Evolutionary conservation across 805 yeast genomes (phyloP), one percentile per base, ranked within the genome.

Genomic region (Kuraishia molischiana): DNA sequence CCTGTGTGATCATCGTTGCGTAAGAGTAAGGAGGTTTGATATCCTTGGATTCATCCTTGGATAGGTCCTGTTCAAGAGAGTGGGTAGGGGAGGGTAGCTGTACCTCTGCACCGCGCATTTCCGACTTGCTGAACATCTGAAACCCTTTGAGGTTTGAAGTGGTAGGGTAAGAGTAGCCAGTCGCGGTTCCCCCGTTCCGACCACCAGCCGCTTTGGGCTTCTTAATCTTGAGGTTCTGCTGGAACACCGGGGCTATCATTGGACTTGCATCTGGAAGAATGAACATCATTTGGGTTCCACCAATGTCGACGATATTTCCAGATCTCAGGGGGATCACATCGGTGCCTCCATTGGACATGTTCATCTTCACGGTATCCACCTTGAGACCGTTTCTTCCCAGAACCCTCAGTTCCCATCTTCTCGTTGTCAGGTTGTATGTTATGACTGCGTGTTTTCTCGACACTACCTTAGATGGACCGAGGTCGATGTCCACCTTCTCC

Each of bases 201-300:
- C 17, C 35, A 15, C 30, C 35, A 13, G 29, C 29, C 20, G 29
- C 29, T 13, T 24, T 37, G 24, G 50, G 48, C 28, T 50, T 44
- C 33, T 56, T 54, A 26, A 44, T 44, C 34, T 49, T 51, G 31
- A 72, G 58, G 36, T 58, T 53, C 32, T 54, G 47, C 39, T 69
- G 54, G 55, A 74, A 65, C 35, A 61, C 60, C 32, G 59, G 67
- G 44, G 83, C 72, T 5, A 89, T 68, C 24, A 60, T 62, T 3
- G 96, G 95, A 10, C 77, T 75, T 4, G 85, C 77, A 55, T 89
- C 97, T 2, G 99, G 99, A 46, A 92, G 66, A 29, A 92, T 92
- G 54, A 92, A 92, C 95, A 92, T 90, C 97, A 92, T 92, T 60
- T 92, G 97, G 9, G 95, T 87, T 4, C 97, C 97, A 14, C 97